Evolutionary conservation across 768 basidiomycete genomes (phyloP).

Genomic region (Mycena galericulata): DNA sequence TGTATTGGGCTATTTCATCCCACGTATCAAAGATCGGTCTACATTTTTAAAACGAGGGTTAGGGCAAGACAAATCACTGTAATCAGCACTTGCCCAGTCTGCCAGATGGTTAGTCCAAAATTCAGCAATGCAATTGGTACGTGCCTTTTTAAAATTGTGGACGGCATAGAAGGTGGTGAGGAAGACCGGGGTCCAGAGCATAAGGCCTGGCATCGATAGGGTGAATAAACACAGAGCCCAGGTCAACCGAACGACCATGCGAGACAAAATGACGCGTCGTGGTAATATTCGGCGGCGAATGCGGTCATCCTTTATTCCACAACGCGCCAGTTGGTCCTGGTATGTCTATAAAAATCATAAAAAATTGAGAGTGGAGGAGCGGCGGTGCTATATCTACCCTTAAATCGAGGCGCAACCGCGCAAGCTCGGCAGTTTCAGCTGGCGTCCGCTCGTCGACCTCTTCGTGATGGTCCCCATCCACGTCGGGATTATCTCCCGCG

Average conservation of each 20-base stretch:
- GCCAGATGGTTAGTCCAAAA: too few species aligned
- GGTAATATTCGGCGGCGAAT: constrained; percentile 71
- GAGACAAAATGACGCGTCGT: constrained; percentile 65
- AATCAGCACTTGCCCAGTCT: too few species aligned
- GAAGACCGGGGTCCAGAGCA: constrained; percentile 89
- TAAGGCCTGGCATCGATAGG: constrained; percentile 79
- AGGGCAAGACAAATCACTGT: too few species aligned
- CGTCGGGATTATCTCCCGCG: constrained; percentile 43
- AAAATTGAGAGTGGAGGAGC: background rate
- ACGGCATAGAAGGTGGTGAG: constrained; percentile 76
- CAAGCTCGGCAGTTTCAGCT: constrained; percentile 42
- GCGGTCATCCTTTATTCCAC: constrained; percentile 89
- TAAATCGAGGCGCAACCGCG: constrained; percentile 62
- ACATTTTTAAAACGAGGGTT: too few species aligned
- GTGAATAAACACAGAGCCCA: constrained; percentile 74
- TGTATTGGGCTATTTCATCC: constrained; percentile 93
- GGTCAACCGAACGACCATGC: constrained; percentile 72
- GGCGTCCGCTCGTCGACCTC: constrained; percentile 41
- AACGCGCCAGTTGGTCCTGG: constrained; percentile 75
- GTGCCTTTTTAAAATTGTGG: constrained; percentile 74
- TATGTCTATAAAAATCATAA: constrained; percentile 61
- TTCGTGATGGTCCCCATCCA: constrained; percentile 38
- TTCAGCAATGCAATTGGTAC: background rate
- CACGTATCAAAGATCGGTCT: constrained; percentile 88
- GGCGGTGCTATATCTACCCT: constrained; percentile 60